Base-by-base conservation (phyloP, 1,284 basidiomycete species). In the Naganishia sp. region DNA sequence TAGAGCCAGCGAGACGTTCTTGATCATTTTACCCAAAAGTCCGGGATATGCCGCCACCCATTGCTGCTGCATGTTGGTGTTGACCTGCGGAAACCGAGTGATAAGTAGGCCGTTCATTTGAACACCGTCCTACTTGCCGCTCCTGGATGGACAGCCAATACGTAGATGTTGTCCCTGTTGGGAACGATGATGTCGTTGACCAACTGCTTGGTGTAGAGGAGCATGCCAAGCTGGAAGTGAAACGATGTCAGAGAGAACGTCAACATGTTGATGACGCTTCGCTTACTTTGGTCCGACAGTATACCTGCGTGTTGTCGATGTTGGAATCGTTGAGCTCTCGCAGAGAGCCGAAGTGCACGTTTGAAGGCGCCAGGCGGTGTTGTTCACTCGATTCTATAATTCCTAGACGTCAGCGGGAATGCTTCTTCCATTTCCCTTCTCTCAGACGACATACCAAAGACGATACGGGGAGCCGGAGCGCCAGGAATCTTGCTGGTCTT, bases 51-150 rank as follows among this genome's bases (percentile, higher is more conserved):
- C 79, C 35, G 79, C 76, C 60, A 80, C 77, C 76, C 80, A 78
- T 71, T 83, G 79, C 46, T 63, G 35, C 67, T 83, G 80, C 72
- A 82, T 82, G 21, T 76, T 77, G 46, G 82, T 82, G 69, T 81
- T 79, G 56, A 82, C 28, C 51, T 52, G n/a, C 2, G 17, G 6
- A 18, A 32, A 6, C n/a, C 28, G 7, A 28, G 46, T 47, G 3
- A 47, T n/a, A 1, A 47, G 46, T 9, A n/a, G 46, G 17, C 43
- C 35, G 35, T 13, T 39, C 10, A 39, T 39, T 13, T 10, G 35
- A 13, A 39, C 13, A 45, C 43, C 21, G 21, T 21, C 17, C 43
- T 45, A 17, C 51, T 52, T 52, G 21, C 79, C 10, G 77, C 77
- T n/a, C 82, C 81, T 1, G 81, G 79, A 72, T 82, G 80, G 23